Percentiles rank a stretch among this genome's conserved stretches.
phyloP scores from a whole-genome alignment of 2,329 filamentous ascomycete species.

The Fusarium nematophilum region DNA sequence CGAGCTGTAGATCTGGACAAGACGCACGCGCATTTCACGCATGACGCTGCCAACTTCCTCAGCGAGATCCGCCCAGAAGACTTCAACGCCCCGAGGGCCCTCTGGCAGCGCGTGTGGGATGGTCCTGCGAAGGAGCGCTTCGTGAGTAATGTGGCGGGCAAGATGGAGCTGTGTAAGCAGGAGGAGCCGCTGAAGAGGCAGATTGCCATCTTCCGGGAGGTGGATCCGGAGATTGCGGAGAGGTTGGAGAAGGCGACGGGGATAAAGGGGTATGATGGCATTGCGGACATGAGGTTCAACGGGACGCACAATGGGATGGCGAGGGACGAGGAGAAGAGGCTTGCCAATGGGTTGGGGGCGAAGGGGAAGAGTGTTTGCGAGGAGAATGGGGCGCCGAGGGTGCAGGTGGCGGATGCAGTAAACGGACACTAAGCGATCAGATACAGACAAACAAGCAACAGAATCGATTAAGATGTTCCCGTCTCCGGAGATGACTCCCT shows the following conservation, averaged over 20 bases:
- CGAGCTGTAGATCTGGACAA: conserved; percentile 21
- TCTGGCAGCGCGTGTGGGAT: conserved; percentile 20
- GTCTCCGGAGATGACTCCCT: background rate
- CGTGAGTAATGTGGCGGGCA: conserved; percentile 69
- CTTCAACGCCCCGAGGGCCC: conserved; percentile 17
- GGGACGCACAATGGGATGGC: conserved; percentile 20
- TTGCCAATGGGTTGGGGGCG: conserved; percentile 14
- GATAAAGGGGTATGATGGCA: conserved; percentile 38
- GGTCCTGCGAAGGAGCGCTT: conserved; percentile 54
- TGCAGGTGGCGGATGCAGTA: background rate
- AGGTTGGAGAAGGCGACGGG: conserved; percentile 72
- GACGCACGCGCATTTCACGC: conserved; percentile 29
- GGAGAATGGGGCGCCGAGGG: conserved; percentile 17
- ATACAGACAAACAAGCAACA: background rate
- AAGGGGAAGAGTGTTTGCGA: conserved; percentile 7
- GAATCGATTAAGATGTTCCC: background rate
- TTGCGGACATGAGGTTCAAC: conserved; percentile 5
- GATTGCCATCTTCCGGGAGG: conserved; percentile 73
- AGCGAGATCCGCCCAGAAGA: conserved; percentile 28
- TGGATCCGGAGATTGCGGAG: conserved; percentile 66
- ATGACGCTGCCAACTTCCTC: conserved; percentile 28
- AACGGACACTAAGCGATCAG: conserved; percentile 45
- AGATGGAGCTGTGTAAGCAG: conserved; percentile 68
- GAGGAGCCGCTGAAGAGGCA: conserved; percentile 72
- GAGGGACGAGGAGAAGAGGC: conserved; percentile 2